Conservation (phyloP, 768 basidiomycete species). For the Lentinula aciculospora region DNA sequence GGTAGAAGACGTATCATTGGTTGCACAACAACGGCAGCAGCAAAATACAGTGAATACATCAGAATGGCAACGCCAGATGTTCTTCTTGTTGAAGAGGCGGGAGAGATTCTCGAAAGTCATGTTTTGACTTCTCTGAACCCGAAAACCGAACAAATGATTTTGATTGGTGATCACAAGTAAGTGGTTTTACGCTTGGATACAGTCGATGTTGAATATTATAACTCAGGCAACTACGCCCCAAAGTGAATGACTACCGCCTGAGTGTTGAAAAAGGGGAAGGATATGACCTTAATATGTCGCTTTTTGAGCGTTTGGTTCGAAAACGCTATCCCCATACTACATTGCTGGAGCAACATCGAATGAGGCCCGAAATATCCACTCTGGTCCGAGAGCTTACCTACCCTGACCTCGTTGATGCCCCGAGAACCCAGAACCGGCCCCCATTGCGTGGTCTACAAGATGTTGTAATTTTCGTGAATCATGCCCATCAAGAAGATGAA, state of each 20-base stretch:
- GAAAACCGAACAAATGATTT: constrained; percentile 45
- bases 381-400: constrained; percentile 62
- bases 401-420: constrained; percentile 55
- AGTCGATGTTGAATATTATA: background rate
- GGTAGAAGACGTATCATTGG: constrained; percentile 51
- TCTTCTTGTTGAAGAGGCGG: constrained; percentile 67
- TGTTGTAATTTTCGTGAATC: constrained; percentile 59
- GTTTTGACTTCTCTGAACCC: constrained; percentile 50
- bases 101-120: constrained; percentile 69
- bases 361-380: constrained; percentile 68
- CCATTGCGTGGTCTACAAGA: constrained; percentile 50
- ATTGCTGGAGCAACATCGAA: constrained; percentile 57
- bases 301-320: constrained; percentile 67
- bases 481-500: constrained; percentile 50
- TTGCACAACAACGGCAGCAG: constrained; percentile 67
- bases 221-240: constrained; percentile 63
- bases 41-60: constrained; percentile 48
- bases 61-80: constrained; percentile 42
- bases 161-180: constrained; percentile 74
- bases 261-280: constrained; percentile 67
- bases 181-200: constrained; percentile 14
- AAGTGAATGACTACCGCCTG: constrained; percentile 58
- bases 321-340: constrained; percentile 58
- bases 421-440: constrained; percentile 41
- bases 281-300: constrained; percentile 58